phyloP scores from a whole-genome alignment of 2,329 filamentous ascomycete species.

The Sclerotiophoma versabilis region DNA sequence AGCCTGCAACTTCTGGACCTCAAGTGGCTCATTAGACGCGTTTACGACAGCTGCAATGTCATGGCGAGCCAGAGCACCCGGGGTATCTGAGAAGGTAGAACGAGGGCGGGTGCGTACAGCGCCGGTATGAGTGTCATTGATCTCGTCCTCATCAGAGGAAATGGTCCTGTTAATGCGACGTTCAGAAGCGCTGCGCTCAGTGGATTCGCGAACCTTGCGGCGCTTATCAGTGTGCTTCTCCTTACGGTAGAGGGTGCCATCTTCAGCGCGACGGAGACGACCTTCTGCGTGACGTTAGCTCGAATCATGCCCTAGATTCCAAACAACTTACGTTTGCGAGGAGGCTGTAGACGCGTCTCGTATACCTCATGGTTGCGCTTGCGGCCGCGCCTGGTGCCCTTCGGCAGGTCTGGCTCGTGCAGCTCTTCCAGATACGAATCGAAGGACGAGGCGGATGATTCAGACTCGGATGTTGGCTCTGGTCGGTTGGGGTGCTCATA shows the following conservation, averaged over 20 bases:
- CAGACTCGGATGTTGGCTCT: slow-evolving; percentile 11
- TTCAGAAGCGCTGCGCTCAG: slow-evolving; percentile 17
- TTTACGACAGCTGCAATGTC: slow-evolving; percentile 10
- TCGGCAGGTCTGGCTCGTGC: slow-evolving; percentile 33
- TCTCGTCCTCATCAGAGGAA: slow-evolving; percentile 23
- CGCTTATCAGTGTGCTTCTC: slow-evolving; percentile 26
- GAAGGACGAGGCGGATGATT: slow-evolving; percentile 28
- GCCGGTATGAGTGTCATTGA: not conserved
- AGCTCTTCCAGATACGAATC: slow-evolving; percentile 43
- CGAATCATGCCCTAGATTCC: too few species aligned
- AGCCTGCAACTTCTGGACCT: slow-evolving; percentile 35
- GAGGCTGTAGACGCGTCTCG: slow-evolving; percentile 35
- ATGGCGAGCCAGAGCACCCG: slow-evolving; percentile 6
- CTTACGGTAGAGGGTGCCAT: slow-evolving; percentile 34
- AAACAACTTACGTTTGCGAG: slow-evolving; percentile 31
- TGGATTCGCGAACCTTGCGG: slow-evolving; percentile 15
- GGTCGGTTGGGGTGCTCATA: slow-evolving; percentile 32
- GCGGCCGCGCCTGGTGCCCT: slow-evolving; percentile 27
- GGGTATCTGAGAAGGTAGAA: slow-evolving; percentile 21
- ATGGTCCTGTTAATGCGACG: slow-evolving; percentile 5
- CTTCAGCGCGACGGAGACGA: slow-evolving; percentile 39
- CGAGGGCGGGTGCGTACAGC: slow-evolving; percentile 2
- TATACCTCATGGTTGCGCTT: slow-evolving; percentile 38
- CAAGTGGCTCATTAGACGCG: slow-evolving; percentile 27
- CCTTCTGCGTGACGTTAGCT: slow-evolving; percentile 21